Evolutionary conservation across 1,284 basidiomycete species (phyloP).

Genomic region (Psilocybe mexicana): DNA sequence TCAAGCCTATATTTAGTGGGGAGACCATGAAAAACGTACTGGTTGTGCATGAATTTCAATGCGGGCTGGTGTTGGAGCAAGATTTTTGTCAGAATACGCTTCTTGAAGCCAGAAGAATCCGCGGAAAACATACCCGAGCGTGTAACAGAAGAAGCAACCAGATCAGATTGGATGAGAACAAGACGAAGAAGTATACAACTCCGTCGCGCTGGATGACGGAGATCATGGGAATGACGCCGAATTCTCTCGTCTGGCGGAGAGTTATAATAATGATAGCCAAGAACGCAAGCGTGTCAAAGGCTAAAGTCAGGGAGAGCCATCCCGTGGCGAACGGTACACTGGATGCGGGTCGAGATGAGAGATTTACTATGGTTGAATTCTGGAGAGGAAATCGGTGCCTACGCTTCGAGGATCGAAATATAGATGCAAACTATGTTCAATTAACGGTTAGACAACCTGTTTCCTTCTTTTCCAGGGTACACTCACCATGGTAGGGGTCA

Average conservation of each 20-base stretch:
- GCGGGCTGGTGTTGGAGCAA: neutral
- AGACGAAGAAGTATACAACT: slow-evolving; percentile 5
- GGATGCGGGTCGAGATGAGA: neutral
- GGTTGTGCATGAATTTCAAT: slow-evolving; percentile 6
- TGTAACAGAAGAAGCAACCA: slow-evolving; percentile 8
- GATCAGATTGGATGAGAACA: slow-evolving; percentile 8
- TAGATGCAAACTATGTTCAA: slow-evolving; percentile 1
- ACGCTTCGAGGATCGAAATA: slow-evolving; percentile 1
- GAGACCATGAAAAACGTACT: neutral
- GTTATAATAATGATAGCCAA: slow-evolving; percentile 8
- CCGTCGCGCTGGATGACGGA: slow-evolving; percentile 7
- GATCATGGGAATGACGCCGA: slow-evolving; percentile 4
- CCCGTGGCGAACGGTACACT: neutral
- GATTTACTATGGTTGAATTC: neutral
- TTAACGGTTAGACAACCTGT: neutral
- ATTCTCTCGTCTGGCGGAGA: neutral
- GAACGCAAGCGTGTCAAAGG: slow-evolving; percentile 7
- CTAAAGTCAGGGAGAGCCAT: neutral
- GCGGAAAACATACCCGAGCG: slow-evolving; percentile 1
- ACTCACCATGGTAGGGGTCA: slow-evolving; percentile 8
- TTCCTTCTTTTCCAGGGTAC: neutral
- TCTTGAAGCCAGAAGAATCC: neutral
- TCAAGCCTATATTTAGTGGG: neutral
- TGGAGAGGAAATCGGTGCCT: neutral
- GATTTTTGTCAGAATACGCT: no score